Percentiles rank a stretch among this genome's conserved stretches.
Evolutionary conservation across 2,329 filamentous ascomycete species (phyloP).

Genomic region (Pseudogymnoascus sp.): DNA sequence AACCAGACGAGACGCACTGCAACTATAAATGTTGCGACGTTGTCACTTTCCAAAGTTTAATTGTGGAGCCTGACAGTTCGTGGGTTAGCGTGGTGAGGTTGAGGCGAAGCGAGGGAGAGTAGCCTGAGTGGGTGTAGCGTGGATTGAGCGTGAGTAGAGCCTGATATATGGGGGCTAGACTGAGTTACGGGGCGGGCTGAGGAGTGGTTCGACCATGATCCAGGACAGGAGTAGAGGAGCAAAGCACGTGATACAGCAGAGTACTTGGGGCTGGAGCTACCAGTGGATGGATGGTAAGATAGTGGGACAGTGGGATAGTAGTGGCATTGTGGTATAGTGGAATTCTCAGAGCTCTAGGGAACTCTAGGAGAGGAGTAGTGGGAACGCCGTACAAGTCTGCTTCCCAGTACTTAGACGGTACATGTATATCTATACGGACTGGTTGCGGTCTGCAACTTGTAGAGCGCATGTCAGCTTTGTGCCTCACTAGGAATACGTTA

Average conservation of each 20-base stretch:
- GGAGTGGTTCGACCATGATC: background rate
- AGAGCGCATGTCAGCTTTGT: background rate
- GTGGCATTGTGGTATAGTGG: too few species aligned
- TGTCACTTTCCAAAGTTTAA: background rate
- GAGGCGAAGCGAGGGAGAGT: background rate
- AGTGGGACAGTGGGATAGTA: background rate
- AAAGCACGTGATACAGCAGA: background rate
- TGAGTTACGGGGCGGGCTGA: background rate
- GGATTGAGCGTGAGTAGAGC: background rate
- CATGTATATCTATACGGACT: background rate
- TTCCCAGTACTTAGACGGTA: background rate
- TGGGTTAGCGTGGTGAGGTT: background rate
- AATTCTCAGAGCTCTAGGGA: too few species aligned
- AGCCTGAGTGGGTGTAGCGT: background rate
- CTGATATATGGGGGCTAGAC: background rate
- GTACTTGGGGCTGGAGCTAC: background rate
- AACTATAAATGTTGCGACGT: background rate
- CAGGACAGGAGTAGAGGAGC: background rate
- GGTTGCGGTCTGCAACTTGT: background rate
- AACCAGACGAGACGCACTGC: background rate
- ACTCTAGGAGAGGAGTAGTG: background rate
- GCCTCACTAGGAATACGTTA: background rate
- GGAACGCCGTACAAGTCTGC: background rate
- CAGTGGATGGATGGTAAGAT: background rate
- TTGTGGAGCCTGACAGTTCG: background rate